A percentile compares a stretch with the other conserved stretches of the same genome.
Conservation (phyloP, 2,329 filamentous ascomycete species). For the Verticillium tricorpus region DNA sequence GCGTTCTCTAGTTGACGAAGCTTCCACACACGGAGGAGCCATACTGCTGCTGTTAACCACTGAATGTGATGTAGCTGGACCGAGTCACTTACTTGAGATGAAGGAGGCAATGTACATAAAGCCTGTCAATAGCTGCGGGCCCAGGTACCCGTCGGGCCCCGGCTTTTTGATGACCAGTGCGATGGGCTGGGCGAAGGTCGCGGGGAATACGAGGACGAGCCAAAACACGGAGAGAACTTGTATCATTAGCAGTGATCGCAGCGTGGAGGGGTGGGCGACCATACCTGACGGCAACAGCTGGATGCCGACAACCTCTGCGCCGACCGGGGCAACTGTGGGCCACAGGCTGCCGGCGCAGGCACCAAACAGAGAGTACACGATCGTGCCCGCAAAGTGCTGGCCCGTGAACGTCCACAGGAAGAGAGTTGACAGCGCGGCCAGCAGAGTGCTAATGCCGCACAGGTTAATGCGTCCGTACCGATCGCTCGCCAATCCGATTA, state of each 20-base stretch:
- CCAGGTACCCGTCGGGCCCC: constrained; percentile 41
- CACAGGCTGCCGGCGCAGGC: constrained; percentile 67
- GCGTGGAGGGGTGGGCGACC: constrained; percentile 1
- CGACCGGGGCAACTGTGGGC: constrained; percentile 64
- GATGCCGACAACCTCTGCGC: constrained; percentile 70
- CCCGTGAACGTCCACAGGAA: constrained; percentile 70
- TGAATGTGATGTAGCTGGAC: too few species aligned
- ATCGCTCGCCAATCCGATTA: constrained; percentile 71
- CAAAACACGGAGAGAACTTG: constrained; percentile 63
- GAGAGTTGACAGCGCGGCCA: constrained; percentile 60
- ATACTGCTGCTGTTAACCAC: constrained; percentile 2
- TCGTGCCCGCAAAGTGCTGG: constrained; percentile 57
- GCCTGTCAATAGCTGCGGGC: constrained; percentile 55
- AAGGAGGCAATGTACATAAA: constrained; percentile 56
- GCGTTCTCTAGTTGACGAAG: constrained; percentile 8
- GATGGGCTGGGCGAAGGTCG: constrained; percentile 64
- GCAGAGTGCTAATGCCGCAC: constrained; percentile 58
- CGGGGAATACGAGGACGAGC: constrained; percentile 66
- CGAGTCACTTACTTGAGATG: constrained; percentile 29
- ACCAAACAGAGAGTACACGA: constrained; percentile 68
- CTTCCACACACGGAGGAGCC: constrained; percentile 13
- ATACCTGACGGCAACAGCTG: constrained; percentile 59
- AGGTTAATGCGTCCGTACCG: constrained; percentile 69
- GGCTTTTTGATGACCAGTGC: constrained; percentile 49
- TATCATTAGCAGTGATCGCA: not conserved